Percentiles rank a stretch among this genome's conserved stretches.
Evolutionary conservation across 495 filamentous ascomycete species (phyloP).

Genomic region (Tuber calosporum): DNA sequence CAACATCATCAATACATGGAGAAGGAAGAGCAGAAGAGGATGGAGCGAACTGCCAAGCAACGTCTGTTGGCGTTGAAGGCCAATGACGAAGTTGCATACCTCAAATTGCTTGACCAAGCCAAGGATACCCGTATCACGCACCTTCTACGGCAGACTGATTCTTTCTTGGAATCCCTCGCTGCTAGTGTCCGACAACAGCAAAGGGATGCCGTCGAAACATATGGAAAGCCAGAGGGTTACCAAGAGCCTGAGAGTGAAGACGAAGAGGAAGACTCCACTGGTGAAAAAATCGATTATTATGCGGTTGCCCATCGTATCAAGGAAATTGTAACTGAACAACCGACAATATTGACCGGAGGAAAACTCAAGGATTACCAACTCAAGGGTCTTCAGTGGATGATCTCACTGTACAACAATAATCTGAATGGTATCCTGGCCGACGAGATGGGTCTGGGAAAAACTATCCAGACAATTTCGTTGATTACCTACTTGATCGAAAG

Average conservation of each 20-base stretch:
- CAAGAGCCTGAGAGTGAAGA: constrained; percentile 59
- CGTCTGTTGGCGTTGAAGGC: constrained; percentile 98
- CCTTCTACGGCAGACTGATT: constrained; percentile 88
- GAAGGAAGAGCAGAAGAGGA: constrained; percentile 95
- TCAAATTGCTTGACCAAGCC: constrained; percentile 92
- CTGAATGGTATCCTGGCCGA: constrained; percentile 97
- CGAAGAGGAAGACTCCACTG: constrained; percentile 55
- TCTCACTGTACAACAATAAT: constrained; percentile 99
- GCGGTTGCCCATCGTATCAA: constrained; percentile 92
- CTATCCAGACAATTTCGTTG: constrained; percentile 96
- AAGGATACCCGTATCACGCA: constrained; percentile 99
- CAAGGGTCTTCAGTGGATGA: constrained; percentile 98
- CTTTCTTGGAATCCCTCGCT: constrained; percentile 91
- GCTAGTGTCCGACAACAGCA: constrained; percentile 88
- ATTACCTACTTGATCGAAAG: constrained; percentile 93
- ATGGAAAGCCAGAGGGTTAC: constrained; percentile 58
- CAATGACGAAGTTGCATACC: constrained; percentile 97
- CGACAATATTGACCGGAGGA: constrained; percentile 78
- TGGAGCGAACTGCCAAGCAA: constrained; percentile 95
- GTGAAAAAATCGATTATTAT: constrained; percentile 80
- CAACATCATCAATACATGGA: constrained; percentile 89
- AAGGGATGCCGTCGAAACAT: constrained; percentile 67
- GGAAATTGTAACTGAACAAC: constrained; percentile 78
- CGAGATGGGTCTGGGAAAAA: constrained; percentile 99
- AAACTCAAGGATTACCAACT: constrained; percentile 94